Percentiles rank a stretch among this genome's conserved stretches.
These are phyloP conservation scores for Apiospora malaysiana DNA, from an alignment of 2,329 filamentous ascomycete genomes.

Conservation along the genomic window DNA sequence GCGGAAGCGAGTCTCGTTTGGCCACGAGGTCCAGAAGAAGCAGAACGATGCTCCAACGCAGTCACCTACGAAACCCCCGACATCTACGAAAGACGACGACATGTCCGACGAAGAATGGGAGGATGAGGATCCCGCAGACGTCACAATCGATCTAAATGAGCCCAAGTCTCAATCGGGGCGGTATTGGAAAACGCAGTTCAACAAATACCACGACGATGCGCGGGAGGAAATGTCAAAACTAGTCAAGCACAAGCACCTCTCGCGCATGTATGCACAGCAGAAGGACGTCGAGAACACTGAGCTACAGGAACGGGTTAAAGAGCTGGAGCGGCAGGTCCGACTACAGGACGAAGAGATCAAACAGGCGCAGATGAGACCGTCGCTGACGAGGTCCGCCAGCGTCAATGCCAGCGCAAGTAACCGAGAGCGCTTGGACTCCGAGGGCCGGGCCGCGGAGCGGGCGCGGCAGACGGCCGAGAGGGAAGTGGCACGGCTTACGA, in stretches of 20 bases:
- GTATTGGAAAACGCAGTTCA: constrained; percentile 82
- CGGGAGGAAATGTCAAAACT: constrained; percentile 77
- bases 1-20: constrained; percentile 71
- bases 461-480: constrained; percentile 44
- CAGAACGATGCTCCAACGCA: constrained; percentile 22
- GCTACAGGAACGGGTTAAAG: constrained; percentile 59
- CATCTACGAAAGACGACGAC: constrained; percentile 23
- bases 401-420: background rate
- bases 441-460: background rate
- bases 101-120: constrained; percentile 57
- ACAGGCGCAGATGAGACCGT: constrained; percentile 44
- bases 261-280: constrained; percentile 78
- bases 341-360: constrained; percentile 57
- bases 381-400: background rate
- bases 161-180: constrained; percentile 76
- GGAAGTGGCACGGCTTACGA: constrained; percentile 62
- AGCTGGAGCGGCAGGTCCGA: constrained; percentile 49
- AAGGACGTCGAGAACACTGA: constrained; percentile 75
- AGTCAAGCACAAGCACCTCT: constrained; percentile 79
- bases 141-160: constrained; percentile 74
- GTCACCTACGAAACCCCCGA: constrained; percentile 29
- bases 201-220: constrained; percentile 75
- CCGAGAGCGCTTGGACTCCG: background rate
- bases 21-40: constrained; percentile 57
- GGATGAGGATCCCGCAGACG: constrained; percentile 57